phyloP scores from a whole-genome alignment of 2,329 filamentous ascomycete species.

The Drechmeria coniospora region DNA sequence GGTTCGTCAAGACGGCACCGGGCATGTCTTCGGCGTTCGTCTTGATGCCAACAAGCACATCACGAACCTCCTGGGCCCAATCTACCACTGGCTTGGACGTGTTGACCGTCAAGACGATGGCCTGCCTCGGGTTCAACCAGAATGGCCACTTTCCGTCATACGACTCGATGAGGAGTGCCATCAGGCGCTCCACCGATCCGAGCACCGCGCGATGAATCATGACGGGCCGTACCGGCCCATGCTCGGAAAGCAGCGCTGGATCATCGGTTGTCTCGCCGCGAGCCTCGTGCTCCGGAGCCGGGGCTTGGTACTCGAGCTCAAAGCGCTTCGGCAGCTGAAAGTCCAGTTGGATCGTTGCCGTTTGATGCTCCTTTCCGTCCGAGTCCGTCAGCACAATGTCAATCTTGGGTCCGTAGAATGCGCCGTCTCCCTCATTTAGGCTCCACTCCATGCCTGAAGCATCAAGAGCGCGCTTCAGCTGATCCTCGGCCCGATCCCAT shows the following conservation, averaged over 20 bases:
- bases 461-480: conserved; percentile 28
- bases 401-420: conserved; percentile 87
- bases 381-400: conserved; percentile 71
- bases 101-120: conserved; percentile 59
- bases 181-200: conserved; percentile 69
- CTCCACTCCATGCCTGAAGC: conserved; percentile 60
- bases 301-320: conserved; percentile 56
- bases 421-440: conserved; percentile 67
- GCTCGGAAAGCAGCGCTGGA: conserved; percentile 28
- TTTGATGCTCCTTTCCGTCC: conserved; percentile 74
- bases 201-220: conserved; percentile 76
- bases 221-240: conserved; percentile 52
- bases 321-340: conserved; percentile 81
- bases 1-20: conserved; percentile 30
- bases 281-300: conserved; percentile 46
- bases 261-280: conserved; percentile 35
- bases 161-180: conserved; percentile 74
- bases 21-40: conserved; percentile 17
- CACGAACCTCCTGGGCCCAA: conserved; percentile 30
- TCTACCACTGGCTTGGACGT: conserved; percentile 36
- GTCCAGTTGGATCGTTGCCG: conserved; percentile 78
- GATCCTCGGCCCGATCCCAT: conserved; percentile 31
- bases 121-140: conserved; percentile 73
- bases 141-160: conserved; percentile 73
- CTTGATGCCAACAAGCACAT: conserved; percentile 33